Evolutionary conservation across 2,329 filamentous ascomycete species (phyloP).

Genomic region (Curvularia sp.): DNA sequence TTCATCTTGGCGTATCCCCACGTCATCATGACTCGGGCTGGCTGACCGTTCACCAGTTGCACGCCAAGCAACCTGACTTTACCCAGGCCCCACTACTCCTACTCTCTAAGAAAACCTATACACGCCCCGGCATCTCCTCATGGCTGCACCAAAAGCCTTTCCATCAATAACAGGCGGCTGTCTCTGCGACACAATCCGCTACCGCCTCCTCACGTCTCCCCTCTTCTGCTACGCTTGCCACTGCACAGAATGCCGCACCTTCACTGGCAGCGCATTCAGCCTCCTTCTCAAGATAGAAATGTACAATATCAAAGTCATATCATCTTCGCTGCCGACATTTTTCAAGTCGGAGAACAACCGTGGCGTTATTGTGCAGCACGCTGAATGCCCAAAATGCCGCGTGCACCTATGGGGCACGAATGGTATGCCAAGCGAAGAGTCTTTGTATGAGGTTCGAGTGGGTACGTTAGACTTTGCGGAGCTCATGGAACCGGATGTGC

Average conservation of each 20-base stretch:
- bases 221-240: slow-evolving; percentile 44
- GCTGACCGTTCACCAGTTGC: background rate
- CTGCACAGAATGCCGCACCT: slow-evolving; percentile 40
- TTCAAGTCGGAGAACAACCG: slow-evolving; percentile 6
- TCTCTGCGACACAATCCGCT: slow-evolving; percentile 33
- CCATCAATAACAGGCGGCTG: slow-evolving; percentile 42
- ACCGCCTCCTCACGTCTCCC: slow-evolving; percentile 37
- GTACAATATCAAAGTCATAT: slow-evolving; percentile 30
- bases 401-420: slow-evolving; percentile 31
- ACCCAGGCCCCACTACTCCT: background rate
- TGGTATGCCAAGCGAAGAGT: background rate
- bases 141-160: slow-evolving; percentile 24
- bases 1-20: background rate
- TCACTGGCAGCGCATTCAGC: slow-evolving; percentile 34
- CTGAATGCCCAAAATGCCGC: slow-evolving; percentile 33
- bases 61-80: background rate
- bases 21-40: background rate
- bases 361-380: background rate
- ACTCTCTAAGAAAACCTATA: background rate
- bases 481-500: slow-evolving; percentile 43
- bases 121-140: background rate
- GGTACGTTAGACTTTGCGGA: slow-evolving; percentile 40
- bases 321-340: slow-evolving; percentile 19
- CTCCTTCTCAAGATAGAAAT: slow-evolving; percentile 34
- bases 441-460: slow-evolving; percentile 26